Evolutionary conservation across 305 asterid species (phyloP), one percentile per base, ranked within the genome.

Genomic region (Fraxinus paxiana): DNA sequence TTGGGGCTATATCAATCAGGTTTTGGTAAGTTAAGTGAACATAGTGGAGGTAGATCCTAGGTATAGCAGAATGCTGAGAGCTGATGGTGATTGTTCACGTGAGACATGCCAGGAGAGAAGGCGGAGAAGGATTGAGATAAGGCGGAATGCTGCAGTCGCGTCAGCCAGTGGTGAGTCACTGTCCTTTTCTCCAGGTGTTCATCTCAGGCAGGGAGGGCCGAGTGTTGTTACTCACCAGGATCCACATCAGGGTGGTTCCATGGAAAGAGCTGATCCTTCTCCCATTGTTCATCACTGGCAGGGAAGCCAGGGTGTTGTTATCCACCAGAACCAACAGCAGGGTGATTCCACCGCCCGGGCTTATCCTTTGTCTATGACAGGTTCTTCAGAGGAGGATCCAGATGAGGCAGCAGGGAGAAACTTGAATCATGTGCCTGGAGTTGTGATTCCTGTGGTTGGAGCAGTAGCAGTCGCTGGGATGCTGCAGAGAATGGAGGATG

Each of bases 401-500:
- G 20, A 65, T 4, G 73, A 65, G 73, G 59, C 1, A 54, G 35
- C 0, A 59, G 59, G 4, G 73, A 73, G 41, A 38, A 35, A 28
- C 12, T 59, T 20, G 41, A 70, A 10, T 71, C 26, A 46, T 1
- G 33, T 17, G 38, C 43, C 75, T 30, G 41, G 43, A 70, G 43
- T 70, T 70, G 22, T n/a, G 41, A 70, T 35, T 8, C 86, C 88
- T 0, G 83, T 61, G 56, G 75, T 84, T n/a, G 93, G 93, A 7
- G 86, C 83, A 4, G 78, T 83, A 6, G 80, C 91, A 48, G 35
- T 87, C 2, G 26, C 85, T 4, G 93, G 93, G 41, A 63, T 83
- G 81, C 84, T 31, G 78, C 80, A 78, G 1, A 43, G 24, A 6
- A 90, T 90, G 90, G 91, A 90, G 61, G 93, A 90, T 46, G 85